phyloP scores from a whole-genome alignment of 1,139 yeast species.

The Casaregolazyma suthepensis region DNA sequence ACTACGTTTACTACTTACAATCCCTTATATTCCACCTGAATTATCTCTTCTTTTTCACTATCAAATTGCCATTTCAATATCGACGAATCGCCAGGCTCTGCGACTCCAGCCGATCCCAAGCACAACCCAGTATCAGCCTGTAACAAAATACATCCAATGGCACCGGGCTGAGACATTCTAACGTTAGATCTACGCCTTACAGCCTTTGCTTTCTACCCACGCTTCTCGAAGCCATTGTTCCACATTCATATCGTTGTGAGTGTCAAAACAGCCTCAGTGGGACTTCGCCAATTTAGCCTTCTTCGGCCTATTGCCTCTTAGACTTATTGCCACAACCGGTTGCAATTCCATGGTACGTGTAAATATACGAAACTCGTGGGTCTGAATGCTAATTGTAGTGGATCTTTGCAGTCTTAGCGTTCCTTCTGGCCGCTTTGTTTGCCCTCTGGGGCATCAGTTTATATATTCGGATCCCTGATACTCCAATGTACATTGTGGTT shows the following conservation, averaged over 20 bases:
- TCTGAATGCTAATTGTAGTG: slow-evolving; percentile 15
- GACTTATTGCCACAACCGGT: slow-evolving; percentile 1
- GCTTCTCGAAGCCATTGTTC: slow-evolving; percentile 24
- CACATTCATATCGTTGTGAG: slow-evolving; percentile 6
- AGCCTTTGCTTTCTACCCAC: slow-evolving; percentile 11
- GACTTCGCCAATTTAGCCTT: not conserved
- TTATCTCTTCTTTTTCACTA: slow-evolving; percentile 2
- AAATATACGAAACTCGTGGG: not conserved
- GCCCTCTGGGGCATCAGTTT: slow-evolving; percentile 33
- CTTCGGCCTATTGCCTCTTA: not conserved
- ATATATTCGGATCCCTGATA: slow-evolving; percentile 33
- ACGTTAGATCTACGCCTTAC: not conserved
- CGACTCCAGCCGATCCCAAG: slow-evolving; percentile 27
- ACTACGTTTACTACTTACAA: not conserved
- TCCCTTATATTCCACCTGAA: slow-evolving; percentile 4
- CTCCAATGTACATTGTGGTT: slow-evolving; percentile 38
- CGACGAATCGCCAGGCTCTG: slow-evolving; percentile 26
- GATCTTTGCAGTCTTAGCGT: slow-evolving; percentile 32
- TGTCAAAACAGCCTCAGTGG: slow-evolving; percentile 7
- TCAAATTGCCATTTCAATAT: slow-evolving; percentile 19
- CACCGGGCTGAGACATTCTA: slow-evolving; percentile 17
- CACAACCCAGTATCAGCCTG: slow-evolving; percentile 25
- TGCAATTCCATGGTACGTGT: slow-evolving; percentile 1
- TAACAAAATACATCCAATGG: slow-evolving; percentile 24
- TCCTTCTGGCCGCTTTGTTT: slow-evolving; percentile 30